Conservation (phyloP, 73 alveolate genomes). For the Uronychia binucleata region DNA sequence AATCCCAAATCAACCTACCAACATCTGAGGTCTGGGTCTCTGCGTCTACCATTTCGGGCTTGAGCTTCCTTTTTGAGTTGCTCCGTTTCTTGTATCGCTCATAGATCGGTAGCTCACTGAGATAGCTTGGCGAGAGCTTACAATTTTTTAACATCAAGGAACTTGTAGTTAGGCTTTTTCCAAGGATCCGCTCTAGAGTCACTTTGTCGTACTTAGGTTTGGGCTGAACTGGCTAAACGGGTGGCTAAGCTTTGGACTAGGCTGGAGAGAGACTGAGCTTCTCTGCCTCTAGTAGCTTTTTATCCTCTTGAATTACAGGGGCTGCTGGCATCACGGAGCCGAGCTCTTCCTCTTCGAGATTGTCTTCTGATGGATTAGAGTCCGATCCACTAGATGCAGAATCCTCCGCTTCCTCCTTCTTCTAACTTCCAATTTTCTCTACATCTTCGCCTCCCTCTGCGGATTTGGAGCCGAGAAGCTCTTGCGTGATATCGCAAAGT, state of each 20-base stretch:
- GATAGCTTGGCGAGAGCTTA: not conserved
- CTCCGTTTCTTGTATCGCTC: not conserved
- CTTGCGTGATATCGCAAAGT: too few relatives aligned
- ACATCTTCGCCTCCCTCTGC: too few relatives aligned
- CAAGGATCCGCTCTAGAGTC: not conserved
- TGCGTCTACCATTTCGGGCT: too few relatives aligned
- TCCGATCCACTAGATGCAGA: slow-evolving; percentile 78
- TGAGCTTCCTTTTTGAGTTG: too few relatives aligned
- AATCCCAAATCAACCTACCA: too few relatives aligned
- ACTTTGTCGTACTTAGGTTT: not conserved
- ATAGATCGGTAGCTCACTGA: not conserved
- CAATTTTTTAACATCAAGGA: not conserved
- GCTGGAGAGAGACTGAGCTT: not conserved
- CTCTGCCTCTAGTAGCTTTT: not conserved
- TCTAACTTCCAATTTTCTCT: not conserved
- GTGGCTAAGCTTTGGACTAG: not conserved
- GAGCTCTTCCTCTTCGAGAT: slow-evolving; percentile 76
- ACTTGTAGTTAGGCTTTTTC: not conserved
- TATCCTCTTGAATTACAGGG: not conserved
- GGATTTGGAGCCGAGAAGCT: too few relatives aligned
- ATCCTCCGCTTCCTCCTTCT: slow-evolving; percentile 17
- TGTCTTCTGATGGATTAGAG: slow-evolving; percentile 91
- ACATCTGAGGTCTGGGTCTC: too few relatives aligned
- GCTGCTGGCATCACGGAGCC: slow-evolving; percentile 72
- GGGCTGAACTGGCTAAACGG: not conserved